phyloP scores from a whole-genome alignment of 1,284 basidiomycete genomes.

The Papiliotrema fonsecae region DNA sequence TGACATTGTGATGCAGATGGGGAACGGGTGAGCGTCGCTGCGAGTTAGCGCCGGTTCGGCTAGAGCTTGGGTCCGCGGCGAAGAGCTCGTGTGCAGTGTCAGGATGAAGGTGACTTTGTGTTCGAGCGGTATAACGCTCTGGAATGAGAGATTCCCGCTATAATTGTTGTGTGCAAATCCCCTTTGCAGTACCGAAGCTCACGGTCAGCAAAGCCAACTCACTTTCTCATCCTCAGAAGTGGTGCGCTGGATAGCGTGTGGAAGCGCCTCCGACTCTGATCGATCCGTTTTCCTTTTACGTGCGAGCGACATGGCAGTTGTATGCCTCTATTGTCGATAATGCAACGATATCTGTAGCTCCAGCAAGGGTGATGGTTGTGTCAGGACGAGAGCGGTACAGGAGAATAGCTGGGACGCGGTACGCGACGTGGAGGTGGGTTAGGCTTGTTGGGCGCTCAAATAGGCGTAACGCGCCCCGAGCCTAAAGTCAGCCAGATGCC shows the following conservation, averaged over 20 bases:
- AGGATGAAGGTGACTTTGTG: not conserved
- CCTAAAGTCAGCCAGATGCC: no score
- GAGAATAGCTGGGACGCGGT: no score
- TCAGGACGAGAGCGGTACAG: no score
- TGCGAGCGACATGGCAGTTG: conserved; percentile 21
- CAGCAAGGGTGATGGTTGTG: no score
- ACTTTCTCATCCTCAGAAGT: conserved; percentile 27
- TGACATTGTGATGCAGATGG: conserved; percentile 5
- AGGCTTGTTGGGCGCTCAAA: no score
- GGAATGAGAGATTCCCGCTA: not conserved
- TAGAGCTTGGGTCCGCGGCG: not conserved
- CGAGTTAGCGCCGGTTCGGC: not conserved
- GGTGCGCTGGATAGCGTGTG: conserved; percentile 9
- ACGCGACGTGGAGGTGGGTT: no score
- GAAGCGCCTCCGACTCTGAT: conserved; percentile 14
- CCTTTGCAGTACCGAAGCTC: no score
- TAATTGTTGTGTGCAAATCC: no score
- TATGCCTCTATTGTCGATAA: no score
- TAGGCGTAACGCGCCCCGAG: no score
- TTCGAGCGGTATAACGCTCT: not conserved
- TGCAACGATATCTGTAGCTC: no score
- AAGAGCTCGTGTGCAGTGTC: not conserved
- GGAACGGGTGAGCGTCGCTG: conserved; percentile 19
- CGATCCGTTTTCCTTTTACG: conserved; percentile 22
- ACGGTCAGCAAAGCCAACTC: not conserved